Base-by-base conservation (phyloP, 345 rosid species). In the Combretum micranthum region DNA sequence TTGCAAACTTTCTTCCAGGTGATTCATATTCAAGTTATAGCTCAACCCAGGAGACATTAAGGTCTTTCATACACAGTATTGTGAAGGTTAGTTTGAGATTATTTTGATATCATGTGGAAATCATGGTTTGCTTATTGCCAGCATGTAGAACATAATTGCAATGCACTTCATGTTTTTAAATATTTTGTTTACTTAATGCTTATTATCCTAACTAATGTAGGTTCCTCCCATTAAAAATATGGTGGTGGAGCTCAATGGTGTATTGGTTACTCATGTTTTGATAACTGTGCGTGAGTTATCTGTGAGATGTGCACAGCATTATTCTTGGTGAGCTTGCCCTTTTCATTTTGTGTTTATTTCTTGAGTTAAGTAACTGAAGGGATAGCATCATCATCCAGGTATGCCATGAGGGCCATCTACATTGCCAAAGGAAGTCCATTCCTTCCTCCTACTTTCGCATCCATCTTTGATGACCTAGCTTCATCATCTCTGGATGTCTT, bases 181-280 rank as follows among this genome's bases (percentile, higher is more conserved):
- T 62, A 21, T 42, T 42, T 47, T 67, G 21, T 47, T 59, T 62
- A 21, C 50, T 15, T 44, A 22, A 13, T 21, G 49, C 50, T 63
- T 62, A 61, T 69, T 63, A 53, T 39, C 39, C 51, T 18, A 20
- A 61, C 71, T 73, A 51, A 26, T 79, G 64, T 76, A 92, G 98
- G 86, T 88, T 55, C 96, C 96, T 45, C 64, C 85, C 22, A 72
- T 92, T 50, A 88, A 78, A 77, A 86, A 83, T 78, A 80, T 81
- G 87, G 90, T 70, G 56, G 95, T 86, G 48, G 98, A 92, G 74
- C 88, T 92, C 65, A 92, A 92, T 75, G 98, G 98, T 25, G 84
- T 92, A 66, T 78, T 79, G 50, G 80, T 92, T 63, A 92, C 88
- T 54, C 96, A 92, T 80, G 98, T 96, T 67, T 65, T 92, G 78